Conservation (phyloP, 768 basidiomycete genomes). For the Rubroboletus satanas region DNA sequence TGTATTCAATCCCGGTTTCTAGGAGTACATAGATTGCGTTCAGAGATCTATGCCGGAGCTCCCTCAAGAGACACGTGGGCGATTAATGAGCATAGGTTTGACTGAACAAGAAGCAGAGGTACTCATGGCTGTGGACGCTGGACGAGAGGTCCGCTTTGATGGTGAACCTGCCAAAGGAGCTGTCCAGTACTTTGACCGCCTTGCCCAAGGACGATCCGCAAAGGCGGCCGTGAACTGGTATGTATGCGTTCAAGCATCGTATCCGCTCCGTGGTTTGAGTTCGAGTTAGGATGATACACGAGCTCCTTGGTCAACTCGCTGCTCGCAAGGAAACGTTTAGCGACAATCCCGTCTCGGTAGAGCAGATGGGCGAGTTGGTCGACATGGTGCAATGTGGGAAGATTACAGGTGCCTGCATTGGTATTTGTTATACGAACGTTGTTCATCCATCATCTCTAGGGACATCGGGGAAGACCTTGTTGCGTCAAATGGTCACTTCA, state of each 20-base stretch:
- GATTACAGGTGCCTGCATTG: conserved; percentile 58
- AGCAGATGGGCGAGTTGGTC: conserved; percentile 72
- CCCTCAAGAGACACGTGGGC: conserved; percentile 55
- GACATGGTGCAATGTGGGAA: conserved; percentile 62
- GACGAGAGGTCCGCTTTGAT: conserved; percentile 58
- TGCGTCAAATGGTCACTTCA: conserved; percentile 64
- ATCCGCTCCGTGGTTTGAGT: not conserved
- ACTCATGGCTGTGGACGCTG: conserved; percentile 68
- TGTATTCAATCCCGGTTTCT: conserved; percentile 2
- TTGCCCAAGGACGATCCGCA: conserved; percentile 54
- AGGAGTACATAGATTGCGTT: conserved; percentile 63
- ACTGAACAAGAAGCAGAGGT: conserved; percentile 67
- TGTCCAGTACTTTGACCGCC: conserved; percentile 76
- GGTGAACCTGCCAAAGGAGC: conserved; percentile 51
- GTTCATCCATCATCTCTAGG: conserved; percentile 39
- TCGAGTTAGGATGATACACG: conserved; percentile 77
- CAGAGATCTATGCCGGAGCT: conserved; percentile 65
- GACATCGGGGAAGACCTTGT: conserved; percentile 70
- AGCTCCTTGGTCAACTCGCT: conserved; percentile 76
- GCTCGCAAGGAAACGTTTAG: conserved; percentile 52
- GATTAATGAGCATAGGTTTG: conserved; percentile 55
- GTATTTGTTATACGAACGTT: not conserved
- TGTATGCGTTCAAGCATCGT: conserved; percentile 13
- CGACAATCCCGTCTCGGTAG: conserved; percentile 55
- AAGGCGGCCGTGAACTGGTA: conserved; percentile 85